A percentile compares a stretch with the other conserved stretches of the same genome.
These are phyloP conservation scores for Nakazawaea populi DNA, from an alignment of 805 yeast species.

Conservation along the genomic window DNA sequence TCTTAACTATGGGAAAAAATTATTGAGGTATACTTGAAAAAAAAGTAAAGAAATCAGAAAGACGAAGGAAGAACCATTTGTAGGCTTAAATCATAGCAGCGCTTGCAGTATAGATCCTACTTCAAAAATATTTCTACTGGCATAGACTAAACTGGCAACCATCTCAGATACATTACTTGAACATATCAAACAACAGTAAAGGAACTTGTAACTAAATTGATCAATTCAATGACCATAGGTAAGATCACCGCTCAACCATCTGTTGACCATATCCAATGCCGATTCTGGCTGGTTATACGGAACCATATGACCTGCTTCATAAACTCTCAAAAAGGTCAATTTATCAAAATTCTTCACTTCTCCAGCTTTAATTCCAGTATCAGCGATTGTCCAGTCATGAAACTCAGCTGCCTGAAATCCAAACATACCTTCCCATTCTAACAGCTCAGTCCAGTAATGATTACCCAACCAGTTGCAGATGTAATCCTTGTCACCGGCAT, in stretches of 20 bases:
- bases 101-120: too few relatives aligned
- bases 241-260: conserved; percentile 75
- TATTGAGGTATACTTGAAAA: too few relatives aligned
- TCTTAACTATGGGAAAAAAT: too few relatives aligned
- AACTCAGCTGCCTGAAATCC: conserved; percentile 32
- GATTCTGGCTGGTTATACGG: conserved; percentile 85
- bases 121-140: too few relatives aligned
- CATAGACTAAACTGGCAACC: too few relatives aligned
- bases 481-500: conserved; percentile 94
- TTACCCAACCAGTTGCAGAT: conserved; percentile 97
- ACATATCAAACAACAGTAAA: too few relatives aligned
- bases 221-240: conserved; percentile 12
- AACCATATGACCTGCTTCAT: conserved; percentile 94
- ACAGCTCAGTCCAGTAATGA: conserved; percentile 72
- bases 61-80: too few relatives aligned
- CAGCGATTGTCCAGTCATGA: conserved; percentile 21
- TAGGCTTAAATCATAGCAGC: too few relatives aligned
- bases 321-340: conserved; percentile 79
- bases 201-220: too few relatives aligned
- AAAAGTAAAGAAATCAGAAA: too few relatives aligned
- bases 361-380: conserved; percentile 25
- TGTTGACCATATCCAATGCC: conserved; percentile 75
- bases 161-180: too few relatives aligned
- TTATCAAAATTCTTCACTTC: conserved; percentile 42
- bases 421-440: conserved; percentile 59